Percentiles rank a stretch among this genome's conserved stretches.
phyloP scores from a whole-genome alignment of 1,284 basidiomycete species.

The Papiliotrema terrestris region DNA sequence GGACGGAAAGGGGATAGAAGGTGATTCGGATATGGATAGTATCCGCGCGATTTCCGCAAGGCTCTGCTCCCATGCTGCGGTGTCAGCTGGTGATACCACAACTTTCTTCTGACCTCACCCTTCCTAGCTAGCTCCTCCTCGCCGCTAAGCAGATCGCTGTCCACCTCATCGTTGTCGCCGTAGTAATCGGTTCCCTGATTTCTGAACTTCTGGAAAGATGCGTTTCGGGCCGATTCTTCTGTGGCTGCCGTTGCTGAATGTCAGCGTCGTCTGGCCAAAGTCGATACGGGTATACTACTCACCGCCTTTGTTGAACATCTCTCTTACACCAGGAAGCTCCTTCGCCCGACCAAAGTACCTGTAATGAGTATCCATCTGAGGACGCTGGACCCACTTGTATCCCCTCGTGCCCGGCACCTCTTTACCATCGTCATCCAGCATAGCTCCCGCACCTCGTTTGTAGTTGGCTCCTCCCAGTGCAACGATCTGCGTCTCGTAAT shows the following conservation, averaged over 20 bases:
- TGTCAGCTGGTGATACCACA: not conserved
- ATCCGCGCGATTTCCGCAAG: constrained; percentile 19
- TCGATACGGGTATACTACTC: constrained; percentile 38
- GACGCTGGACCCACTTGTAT: constrained; percentile 73
- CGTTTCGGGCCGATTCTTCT: constrained; percentile 66
- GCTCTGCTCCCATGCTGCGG: constrained; percentile 66
- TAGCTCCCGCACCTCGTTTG: constrained; percentile 73
- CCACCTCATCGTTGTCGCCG: constrained; percentile 84
- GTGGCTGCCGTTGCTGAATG: constrained; percentile 47
- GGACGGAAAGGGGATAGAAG: constrained; percentile 11
- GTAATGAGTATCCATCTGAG: not conserved
- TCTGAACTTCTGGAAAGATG: constrained; percentile 83
- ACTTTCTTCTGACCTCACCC: no score
- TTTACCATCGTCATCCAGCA: constrained; percentile 89
- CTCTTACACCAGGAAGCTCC: constrained; percentile 91
- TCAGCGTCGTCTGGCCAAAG: not conserved
- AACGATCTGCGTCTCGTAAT: constrained; percentile 98
- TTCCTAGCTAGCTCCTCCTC: constrained; percentile 70
- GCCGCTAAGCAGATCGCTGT: constrained; percentile 64
- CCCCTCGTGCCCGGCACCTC: constrained; percentile 96
- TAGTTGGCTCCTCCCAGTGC: constrained; percentile 95
- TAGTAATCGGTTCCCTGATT: constrained; percentile 86
- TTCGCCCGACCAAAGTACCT: constrained; percentile 97
- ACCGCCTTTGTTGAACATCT: constrained; percentile 82
- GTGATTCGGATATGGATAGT: constrained; percentile 14